Evolutionary conservation across 2,329 filamentous ascomycete species (phyloP), one percentile per base, ranked within the genome.

Genomic region (Alternaria triticina): DNA sequence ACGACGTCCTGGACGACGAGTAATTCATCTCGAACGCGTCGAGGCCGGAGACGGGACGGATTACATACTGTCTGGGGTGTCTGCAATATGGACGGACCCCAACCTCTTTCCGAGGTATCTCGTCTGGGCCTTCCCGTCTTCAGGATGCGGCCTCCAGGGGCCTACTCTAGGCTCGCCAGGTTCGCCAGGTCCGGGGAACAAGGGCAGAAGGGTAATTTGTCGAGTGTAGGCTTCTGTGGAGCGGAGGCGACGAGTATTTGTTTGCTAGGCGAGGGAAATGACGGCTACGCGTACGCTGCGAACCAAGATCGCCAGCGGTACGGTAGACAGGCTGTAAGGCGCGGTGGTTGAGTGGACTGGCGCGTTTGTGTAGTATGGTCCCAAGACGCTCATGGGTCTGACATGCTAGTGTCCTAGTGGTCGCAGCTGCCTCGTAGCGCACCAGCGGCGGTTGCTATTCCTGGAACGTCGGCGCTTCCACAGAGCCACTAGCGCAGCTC

Each of bases 111-210:
- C 54, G 54, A 57, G 54, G 61, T 46, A 47, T 49, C 62, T 67
- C 67, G 67, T 67, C 66, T 66, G 62, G 63, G 56, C 59, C 51
- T 65, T 61, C 51, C 65, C 67, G 62, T 54, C 46, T 56, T 54
- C 55, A 66, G 50, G 61, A 55, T 67, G 67, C 65, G 66, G 62
- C 62, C 59, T 60, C 70, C 63, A 67, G 67, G 69, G 69, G 70
- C 67, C 54, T 56, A 33, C 46, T 36, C 49, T 51, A 23, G 50
- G 49, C 43, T 64, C 46, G 61, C 64, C 49, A 27, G 47, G 57
- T 59, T 44, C 57, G 61, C 64, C 49, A 27, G 47, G 57, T 59
- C 47, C 57, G 46, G 65, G 57, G 58, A 65, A 62, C 56, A 64
- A 46, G 62, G 60, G 54, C 56, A 54, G 65, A 17, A 6, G 20